Evolutionary conservation across 2,329 filamentous ascomycete species (phyloP), one percentile per base, ranked within the genome.

Genomic region (Diatrype stigma): DNA sequence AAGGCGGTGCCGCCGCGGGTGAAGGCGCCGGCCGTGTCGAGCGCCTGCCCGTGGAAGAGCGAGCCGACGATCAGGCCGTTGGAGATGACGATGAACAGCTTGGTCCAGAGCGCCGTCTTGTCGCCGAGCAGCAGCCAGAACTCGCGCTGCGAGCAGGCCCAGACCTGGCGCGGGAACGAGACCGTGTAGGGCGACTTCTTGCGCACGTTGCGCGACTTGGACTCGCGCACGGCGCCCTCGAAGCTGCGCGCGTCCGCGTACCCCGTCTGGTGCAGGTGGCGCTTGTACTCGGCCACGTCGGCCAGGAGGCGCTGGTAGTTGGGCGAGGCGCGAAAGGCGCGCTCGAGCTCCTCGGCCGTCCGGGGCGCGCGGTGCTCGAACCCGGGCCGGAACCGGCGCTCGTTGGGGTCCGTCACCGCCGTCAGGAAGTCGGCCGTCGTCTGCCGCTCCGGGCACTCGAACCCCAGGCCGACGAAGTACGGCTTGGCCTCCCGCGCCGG

Each of bases 371-470:
- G 80, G 8, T 78, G 73, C 60, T 91, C 84, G 57, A 76, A 85
- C 1, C 86, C 87, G 0, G 75, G 67, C 19, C 85, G 80, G 64
- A 91, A 85, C 16, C 79, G 77, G 34, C 90, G 79, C 61, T 90
- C 88, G 10, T 79, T 81, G 1, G 85, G 81, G 63, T 93, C 89
- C 1, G 87, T 90, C 16, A 90, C 76, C 0, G 86, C 85, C 1
- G 88, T 91, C 42, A 92, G 68, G 70, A 91, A 92, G 64, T 92
- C 89, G 2, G 87, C 82, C 0, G 88, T 91, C 0, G 88, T 92
- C 62, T 86, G 73, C 11, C 74, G 66, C 0, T 73, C 69, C 1
- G 73, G 74, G 12, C 72, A 87, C 22, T 80, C 71, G 60, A 88
- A 92, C 0, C 87, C 87, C 51, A 89, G 74, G 22, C 79, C 71